Conservation (phyloP, 2,329 filamentous ascomycete genomes). For the Hymenotorrendiella dingleyae region DNA sequence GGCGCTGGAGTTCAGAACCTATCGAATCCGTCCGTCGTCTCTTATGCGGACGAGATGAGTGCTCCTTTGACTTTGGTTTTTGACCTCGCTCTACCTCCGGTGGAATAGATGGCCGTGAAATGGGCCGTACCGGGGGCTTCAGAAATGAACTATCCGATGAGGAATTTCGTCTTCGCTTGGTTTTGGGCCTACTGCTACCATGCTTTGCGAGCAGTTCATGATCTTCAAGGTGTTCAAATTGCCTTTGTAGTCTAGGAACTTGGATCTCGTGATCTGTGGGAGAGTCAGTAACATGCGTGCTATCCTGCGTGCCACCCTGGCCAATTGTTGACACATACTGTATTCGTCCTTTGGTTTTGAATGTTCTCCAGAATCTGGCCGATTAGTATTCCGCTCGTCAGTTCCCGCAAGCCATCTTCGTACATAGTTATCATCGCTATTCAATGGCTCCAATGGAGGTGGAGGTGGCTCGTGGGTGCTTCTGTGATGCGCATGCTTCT, state of each 20-base stretch:
- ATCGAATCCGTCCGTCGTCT: slow-evolving; percentile 8
- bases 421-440: slow-evolving; percentile 21
- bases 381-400: slow-evolving; percentile 1
- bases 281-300: too few species aligned
- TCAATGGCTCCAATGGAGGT: slow-evolving; percentile 9
- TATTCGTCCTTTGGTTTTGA: background rate
- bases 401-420: slow-evolving; percentile 25
- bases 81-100: background rate
- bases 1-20: background rate
- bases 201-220: background rate
- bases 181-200: background rate
- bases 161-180: slow-evolving; percentile 9
- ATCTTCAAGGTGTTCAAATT: background rate
- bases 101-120: too few species aligned
- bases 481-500: background rate
- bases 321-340: background rate
- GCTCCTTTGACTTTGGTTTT: background rate
- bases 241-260: too few species aligned
- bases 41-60: slow-evolving; percentile 3
- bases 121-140: slow-evolving; percentile 2
- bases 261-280: too few species aligned
- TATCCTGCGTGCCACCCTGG: too few species aligned
- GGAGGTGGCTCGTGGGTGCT: background rate
- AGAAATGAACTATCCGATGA: slow-evolving; percentile 25
- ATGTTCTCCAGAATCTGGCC: background rate